Percentiles rank a stretch among this genome's conserved stretches.
Conservation (phyloP, 163 green algal species). For the Chlorella variabilis region DNA sequence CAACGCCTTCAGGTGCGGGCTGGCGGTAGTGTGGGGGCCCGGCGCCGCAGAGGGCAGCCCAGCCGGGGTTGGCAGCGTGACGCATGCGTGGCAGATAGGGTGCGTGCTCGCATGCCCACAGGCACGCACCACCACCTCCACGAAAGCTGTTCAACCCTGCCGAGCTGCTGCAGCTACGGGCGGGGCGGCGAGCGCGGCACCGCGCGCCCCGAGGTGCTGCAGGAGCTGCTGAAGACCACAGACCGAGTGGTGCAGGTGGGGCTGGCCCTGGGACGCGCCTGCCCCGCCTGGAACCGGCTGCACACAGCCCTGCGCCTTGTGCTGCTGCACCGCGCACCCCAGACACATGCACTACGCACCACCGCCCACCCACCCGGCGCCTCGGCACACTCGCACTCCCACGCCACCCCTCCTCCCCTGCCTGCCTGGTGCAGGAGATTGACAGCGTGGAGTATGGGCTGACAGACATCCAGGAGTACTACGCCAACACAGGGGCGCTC, state of each 20-base stretch:
- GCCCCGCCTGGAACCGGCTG: not conserved
- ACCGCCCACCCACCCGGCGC: too few species aligned
- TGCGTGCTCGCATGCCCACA: too few species aligned
- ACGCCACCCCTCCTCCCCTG: too few species aligned
- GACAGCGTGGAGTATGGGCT: slow-evolving; percentile 98
- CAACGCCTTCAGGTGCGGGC: slow-evolving; percentile 84
- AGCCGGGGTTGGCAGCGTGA: too few species aligned
- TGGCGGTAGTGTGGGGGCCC: not conserved
- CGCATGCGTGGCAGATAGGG: too few species aligned
- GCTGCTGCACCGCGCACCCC: too few species aligned
- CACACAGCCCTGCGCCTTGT: not conserved
- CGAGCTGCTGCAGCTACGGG: slow-evolving; percentile 81
- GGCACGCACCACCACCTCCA: too few species aligned
- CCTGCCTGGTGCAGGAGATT: slow-evolving; percentile 92
- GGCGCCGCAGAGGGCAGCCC: not conserved
- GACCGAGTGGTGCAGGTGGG: slow-evolving; percentile 81
- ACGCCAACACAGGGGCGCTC: slow-evolving; percentile 97
- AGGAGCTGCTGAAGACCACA: slow-evolving; percentile 87
- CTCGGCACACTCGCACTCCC: too few species aligned
- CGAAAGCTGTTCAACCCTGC: not conserved
- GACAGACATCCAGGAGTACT: slow-evolving; percentile 93
- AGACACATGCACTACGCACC: too few species aligned
- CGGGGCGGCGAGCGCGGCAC: slow-evolving; percentile 81
- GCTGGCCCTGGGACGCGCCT: not conserved
- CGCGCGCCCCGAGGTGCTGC: slow-evolving; percentile 88